Evolutionary conservation across 2,329 filamentous ascomycete species (phyloP).

Genomic region (Verticillium nubilum): DNA sequence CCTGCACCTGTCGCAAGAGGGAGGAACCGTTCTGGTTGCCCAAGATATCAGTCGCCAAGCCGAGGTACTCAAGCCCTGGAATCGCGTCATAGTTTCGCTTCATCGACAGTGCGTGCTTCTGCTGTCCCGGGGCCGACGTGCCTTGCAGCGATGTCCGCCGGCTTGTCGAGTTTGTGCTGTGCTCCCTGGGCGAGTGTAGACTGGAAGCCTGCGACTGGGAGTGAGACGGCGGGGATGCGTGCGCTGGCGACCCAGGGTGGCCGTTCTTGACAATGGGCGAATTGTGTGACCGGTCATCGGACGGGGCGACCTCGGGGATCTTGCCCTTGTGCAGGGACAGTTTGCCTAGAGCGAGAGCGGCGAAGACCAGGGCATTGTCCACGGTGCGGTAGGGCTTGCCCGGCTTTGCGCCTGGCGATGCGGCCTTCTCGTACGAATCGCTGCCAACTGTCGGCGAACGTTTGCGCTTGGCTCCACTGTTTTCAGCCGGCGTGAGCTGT

Average conservation of each 20-base stretch:
- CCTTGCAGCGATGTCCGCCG: slow-evolving; percentile 49
- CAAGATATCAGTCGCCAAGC: slow-evolving; percentile 78
- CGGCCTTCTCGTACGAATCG: slow-evolving; percentile 10
- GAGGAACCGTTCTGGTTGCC: slow-evolving; percentile 75
- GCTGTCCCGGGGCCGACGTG: slow-evolving; percentile 7
- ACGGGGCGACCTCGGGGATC: slow-evolving; percentile 50
- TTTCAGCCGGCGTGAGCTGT: neutral
- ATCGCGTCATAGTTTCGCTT: slow-evolving; percentile 74
- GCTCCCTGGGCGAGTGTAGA: slow-evolving; percentile 46
- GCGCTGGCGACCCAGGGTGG: slow-evolving; percentile 44
- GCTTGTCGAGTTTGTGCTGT: slow-evolving; percentile 37
- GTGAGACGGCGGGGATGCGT: slow-evolving; percentile 50
- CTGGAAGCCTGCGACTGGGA: slow-evolving; percentile 38
- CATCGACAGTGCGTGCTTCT: slow-evolving; percentile 10
- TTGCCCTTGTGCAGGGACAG: slow-evolving; percentile 58
- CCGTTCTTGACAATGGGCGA: slow-evolving; percentile 39
- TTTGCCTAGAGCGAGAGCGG: slow-evolving; percentile 81
- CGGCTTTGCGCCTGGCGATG: slow-evolving; percentile 24
- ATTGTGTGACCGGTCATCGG: slow-evolving; percentile 19
- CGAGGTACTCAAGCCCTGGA: slow-evolving; percentile 86
- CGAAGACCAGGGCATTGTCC: slow-evolving; percentile 73
- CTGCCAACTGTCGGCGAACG: slow-evolving; percentile 33
- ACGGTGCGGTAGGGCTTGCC: slow-evolving; percentile 60
- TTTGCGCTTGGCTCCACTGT: slow-evolving; percentile 42
- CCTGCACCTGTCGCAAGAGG: slow-evolving; percentile 79